Percentiles rank a stretch among this genome's conserved stretches.
Conservation (phyloP, 2,329 filamentous ascomycete species). For the Hypoxylon sp. region DNA sequence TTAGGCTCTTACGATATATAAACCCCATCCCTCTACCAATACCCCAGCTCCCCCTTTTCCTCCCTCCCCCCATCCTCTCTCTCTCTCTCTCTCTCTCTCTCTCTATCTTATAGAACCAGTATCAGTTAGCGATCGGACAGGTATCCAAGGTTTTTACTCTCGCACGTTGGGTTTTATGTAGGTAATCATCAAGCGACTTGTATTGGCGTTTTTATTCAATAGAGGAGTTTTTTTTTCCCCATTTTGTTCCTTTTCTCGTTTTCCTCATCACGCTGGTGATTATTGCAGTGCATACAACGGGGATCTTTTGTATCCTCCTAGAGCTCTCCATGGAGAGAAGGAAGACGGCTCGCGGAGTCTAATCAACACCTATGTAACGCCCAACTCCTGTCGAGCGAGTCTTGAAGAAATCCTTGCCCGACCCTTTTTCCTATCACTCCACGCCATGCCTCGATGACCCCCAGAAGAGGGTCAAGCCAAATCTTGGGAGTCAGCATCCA, state of each 20-base stretch:
- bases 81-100: neutral
- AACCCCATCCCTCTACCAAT: too few relatives aligned
- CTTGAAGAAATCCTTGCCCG: neutral
- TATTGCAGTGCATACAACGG: neutral
- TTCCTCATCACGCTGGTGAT: too few relatives aligned
- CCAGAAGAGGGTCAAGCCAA: neutral
- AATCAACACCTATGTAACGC: neutral
- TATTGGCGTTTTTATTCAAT: conserved; percentile 13
- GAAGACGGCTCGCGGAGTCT: neutral
- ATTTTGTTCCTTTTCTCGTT: too few relatives aligned
- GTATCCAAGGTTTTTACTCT: neutral
- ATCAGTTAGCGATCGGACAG: conserved; percentile 5
- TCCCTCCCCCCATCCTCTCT: too few relatives aligned
- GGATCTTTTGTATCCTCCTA: neutral
- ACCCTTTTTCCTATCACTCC: neutral
- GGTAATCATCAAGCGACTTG: conserved; percentile 11
- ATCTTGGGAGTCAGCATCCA: neutral
- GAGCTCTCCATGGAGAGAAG: neutral
- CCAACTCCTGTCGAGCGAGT: neutral
- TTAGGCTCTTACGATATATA: too few relatives aligned
- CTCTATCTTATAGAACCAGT: neutral
- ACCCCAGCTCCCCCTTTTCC: too few relatives aligned
- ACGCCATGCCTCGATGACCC: neutral
- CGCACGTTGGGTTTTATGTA: conserved; percentile 3
- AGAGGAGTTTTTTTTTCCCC: conserved; percentile 1